Conservation (phyloP, 2,329 filamentous ascomycete species). For the Clonostachys solani region DNA sequence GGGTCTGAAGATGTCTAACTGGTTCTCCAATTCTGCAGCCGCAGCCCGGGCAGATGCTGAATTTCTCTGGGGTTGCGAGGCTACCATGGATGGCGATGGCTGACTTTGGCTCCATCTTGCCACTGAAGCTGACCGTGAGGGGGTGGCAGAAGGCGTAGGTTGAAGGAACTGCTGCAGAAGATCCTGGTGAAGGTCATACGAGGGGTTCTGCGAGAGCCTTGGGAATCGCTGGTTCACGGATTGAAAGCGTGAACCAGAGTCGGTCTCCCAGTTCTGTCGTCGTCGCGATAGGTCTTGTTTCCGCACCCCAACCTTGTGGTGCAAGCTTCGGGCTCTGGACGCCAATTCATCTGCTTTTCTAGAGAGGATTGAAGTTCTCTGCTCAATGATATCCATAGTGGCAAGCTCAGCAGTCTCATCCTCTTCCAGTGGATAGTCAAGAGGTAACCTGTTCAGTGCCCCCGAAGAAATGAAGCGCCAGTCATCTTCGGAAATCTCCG, state of each 20-base stretch:
- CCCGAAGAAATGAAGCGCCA: slow-evolving; percentile 81
- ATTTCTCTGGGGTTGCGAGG: slow-evolving; percentile 8
- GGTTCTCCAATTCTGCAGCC: slow-evolving; percentile 12
- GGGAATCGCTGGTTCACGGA: neutral
- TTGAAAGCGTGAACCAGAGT: slow-evolving; percentile 21
- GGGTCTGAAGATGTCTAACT: slow-evolving; percentile 28
- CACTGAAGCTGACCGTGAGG: slow-evolving; percentile 10
- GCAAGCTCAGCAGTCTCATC: slow-evolving; percentile 83
- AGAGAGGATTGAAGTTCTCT: slow-evolving; percentile 70
- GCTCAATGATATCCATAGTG: slow-evolving; percentile 79
- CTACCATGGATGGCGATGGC: slow-evolving; percentile 15
- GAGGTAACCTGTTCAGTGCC: slow-evolving; percentile 73
- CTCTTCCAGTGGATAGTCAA: slow-evolving; percentile 75
- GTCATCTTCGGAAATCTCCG: slow-evolving; percentile 86
- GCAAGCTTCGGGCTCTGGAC: slow-evolving; percentile 64
- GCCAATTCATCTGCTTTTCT: slow-evolving; percentile 74
- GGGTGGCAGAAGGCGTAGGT: slow-evolving; percentile 9
- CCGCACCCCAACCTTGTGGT: slow-evolving; percentile 59
- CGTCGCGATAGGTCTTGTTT: slow-evolving; percentile 21
- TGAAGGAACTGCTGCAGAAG: slow-evolving; percentile 48
- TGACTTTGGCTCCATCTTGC: slow-evolving; percentile 12
- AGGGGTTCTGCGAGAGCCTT: slow-evolving; percentile 8
- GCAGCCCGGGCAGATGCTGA: slow-evolving; percentile 4
- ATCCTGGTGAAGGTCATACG: slow-evolving; percentile 47
- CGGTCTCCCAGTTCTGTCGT: slow-evolving; percentile 18